A percentile compares a stretch with the other conserved stretches of the same genome.
Conservation (phyloP, 345 rosid genomes). For the Eucalyptus sp. region DNA sequence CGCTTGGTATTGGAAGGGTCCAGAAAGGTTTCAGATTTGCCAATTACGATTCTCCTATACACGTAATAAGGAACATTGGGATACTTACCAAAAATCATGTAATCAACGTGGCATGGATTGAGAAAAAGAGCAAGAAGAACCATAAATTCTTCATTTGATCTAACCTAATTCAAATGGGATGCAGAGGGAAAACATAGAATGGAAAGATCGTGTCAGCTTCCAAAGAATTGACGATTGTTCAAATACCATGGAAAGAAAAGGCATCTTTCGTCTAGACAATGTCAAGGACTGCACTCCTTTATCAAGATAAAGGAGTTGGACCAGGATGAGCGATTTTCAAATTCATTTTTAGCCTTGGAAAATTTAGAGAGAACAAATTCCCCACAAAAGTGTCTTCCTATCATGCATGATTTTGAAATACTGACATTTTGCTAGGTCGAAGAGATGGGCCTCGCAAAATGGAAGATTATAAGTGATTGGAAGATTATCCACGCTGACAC, state of each 20-base stretch:
- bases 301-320: neutral
- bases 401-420: neutral
- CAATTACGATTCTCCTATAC: neutral
- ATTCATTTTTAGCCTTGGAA: neutral
- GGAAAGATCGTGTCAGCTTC: neutral
- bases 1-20: neutral
- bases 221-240: neutral
- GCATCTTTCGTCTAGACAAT: neutral
- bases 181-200: neutral
- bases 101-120: neutral
- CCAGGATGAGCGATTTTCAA: neutral
- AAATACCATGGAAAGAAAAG: neutral
- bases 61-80: neutral
- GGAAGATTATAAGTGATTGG: neutral
- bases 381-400: neutral
- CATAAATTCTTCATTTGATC: neutral
- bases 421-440: neutral
- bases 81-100: neutral
- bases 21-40: neutral
- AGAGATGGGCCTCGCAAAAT: neutral
- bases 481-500: neutral
- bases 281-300: slow-evolving; percentile 15
- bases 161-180: neutral
- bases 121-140: neutral
- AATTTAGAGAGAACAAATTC: neutral